Percentiles rank a stretch among this genome's conserved stretches.
phyloP scores from a whole-genome alignment of 495 filamentous ascomycete genomes.

The Talaromyces liani region DNA sequence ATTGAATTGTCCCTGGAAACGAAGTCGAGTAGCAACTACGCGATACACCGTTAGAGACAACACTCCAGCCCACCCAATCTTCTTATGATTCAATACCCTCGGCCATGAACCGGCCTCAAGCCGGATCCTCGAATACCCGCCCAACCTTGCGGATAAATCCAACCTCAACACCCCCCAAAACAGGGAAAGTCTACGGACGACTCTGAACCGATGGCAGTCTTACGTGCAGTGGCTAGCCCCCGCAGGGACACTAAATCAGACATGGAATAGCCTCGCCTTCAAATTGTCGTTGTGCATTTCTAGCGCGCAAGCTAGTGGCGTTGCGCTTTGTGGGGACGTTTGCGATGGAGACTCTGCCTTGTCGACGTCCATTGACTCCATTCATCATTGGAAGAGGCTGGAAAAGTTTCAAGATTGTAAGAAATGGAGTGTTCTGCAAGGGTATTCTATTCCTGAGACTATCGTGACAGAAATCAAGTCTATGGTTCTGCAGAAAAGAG shows the following conservation, averaged over 20 bases:
- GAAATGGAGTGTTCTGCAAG: not conserved
- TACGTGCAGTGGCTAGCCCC: not conserved
- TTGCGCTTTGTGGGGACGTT: not conserved
- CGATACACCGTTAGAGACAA: no score
- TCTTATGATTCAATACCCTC: not conserved
- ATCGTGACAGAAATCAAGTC: not conserved
- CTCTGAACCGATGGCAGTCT: not conserved
- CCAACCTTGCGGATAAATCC: not conserved
- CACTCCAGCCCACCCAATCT: not conserved
- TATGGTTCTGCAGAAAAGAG: not conserved
- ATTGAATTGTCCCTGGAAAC: no score
- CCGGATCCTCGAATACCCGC: not conserved
- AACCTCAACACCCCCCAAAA: not conserved
- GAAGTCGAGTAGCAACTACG: no score
- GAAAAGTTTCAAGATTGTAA: no score
- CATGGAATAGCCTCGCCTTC: not conserved
- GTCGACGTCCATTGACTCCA: not conserved
- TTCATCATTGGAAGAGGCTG: not conserved
- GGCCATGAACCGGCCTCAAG: not conserved
- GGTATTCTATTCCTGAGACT: not conserved
- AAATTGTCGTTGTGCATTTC: constrained; percentile 1
- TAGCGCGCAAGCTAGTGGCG: not conserved
- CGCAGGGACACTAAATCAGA: not conserved
- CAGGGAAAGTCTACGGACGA: not conserved
- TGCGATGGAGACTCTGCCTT: not conserved